These are phyloP conservation scores for Pichia sp. DNA, from an alignment of 1,139 yeast species.

Conservation along the genomic window DNA sequence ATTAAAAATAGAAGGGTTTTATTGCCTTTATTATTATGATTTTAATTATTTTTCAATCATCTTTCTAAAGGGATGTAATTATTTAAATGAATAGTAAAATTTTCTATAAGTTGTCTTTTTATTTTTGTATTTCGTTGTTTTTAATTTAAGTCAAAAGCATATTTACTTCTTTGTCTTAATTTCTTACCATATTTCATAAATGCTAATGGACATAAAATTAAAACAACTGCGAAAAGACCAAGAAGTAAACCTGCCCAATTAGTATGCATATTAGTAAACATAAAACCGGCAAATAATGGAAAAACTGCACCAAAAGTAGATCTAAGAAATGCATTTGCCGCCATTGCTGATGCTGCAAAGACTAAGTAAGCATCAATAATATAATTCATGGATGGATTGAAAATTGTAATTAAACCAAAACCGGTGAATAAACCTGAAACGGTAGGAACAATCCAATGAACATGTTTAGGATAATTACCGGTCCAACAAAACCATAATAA, in stretches of 20 bases:
- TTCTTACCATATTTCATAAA: slow-evolving; percentile 59
- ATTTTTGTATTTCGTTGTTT: too few species aligned
- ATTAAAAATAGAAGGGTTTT: too few species aligned
- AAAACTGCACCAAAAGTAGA: slow-evolving; percentile 63
- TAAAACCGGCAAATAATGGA: slow-evolving; percentile 70
- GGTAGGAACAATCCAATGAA: slow-evolving; percentile 86
- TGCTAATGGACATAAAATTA: slow-evolving; percentile 72
- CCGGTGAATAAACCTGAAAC: slow-evolving; percentile 68
- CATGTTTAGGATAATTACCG: slow-evolving; percentile 58
- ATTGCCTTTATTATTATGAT: too few species aligned
- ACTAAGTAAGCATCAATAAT: slow-evolving; percentile 72
- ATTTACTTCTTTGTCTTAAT: slow-evolving; percentile 59
- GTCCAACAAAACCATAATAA: slow-evolving; percentile 84
- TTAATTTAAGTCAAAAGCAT: slow-evolving; percentile 40
- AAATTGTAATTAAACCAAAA: slow-evolving; percentile 65
- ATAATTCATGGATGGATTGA: slow-evolving; percentile 72
- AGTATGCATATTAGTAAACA: slow-evolving; percentile 69
- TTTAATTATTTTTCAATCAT: too few species aligned
- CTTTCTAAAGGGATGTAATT: too few species aligned
- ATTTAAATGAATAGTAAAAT: too few species aligned
- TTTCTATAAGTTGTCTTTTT: too few species aligned
- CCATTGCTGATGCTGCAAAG: slow-evolving; percentile 85
- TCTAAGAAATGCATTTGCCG: slow-evolving; percentile 76
- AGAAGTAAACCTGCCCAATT: slow-evolving; percentile 81
- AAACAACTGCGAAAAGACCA: slow-evolving; percentile 56